phyloP scores from a whole-genome alignment of 768 basidiomycete species.

The Hygrophorus russula region DNA sequence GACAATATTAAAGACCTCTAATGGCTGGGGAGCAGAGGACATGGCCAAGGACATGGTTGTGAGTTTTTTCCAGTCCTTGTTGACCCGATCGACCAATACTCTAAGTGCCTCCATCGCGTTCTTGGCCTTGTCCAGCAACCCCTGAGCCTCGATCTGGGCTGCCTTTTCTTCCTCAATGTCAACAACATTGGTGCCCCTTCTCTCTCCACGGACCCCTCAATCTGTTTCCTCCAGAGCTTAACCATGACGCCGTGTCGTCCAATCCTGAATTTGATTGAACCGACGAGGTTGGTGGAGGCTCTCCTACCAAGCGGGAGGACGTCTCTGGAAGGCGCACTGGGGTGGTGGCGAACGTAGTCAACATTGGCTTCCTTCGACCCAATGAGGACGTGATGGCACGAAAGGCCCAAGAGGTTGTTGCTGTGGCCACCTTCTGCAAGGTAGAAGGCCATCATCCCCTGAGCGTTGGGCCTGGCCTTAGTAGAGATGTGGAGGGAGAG shows the following conservation, averaged over 20 bases:
- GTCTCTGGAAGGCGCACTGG: constrained; percentile 13
- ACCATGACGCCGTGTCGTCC: constrained; percentile 2
- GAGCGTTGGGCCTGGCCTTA: constrained; percentile 16
- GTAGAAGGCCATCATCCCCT: constrained; percentile 26
- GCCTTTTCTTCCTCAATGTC: too few species aligned
- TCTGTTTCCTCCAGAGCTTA: not conserved
- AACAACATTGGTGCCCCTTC: not conserved
- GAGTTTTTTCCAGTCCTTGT: constrained; percentile 3
- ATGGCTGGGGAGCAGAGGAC: constrained; percentile 6
- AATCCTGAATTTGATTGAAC: constrained; percentile 18
- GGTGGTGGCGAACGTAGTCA: constrained; percentile 3
- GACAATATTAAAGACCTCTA: too few species aligned
- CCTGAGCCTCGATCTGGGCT: constrained; percentile 7
- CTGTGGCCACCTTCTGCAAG: constrained; percentile 21
- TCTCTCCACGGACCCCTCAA: not conserved
- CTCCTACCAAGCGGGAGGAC: constrained; percentile 21
- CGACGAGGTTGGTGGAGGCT: constrained; percentile 16
- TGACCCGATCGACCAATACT: constrained; percentile 5
- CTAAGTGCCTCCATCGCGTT: constrained; percentile 6
- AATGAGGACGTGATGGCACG: constrained; percentile 10
- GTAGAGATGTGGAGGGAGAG: constrained; percentile 24
- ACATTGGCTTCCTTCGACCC: not conserved
- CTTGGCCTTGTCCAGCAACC: constrained; percentile 5
- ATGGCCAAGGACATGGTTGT: constrained; percentile 11
- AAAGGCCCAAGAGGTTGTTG: constrained; percentile 16